Base-by-base conservation (phyloP, 2,329 filamentous ascomycete genomes). In the Madurella mycetomatis region DNA sequence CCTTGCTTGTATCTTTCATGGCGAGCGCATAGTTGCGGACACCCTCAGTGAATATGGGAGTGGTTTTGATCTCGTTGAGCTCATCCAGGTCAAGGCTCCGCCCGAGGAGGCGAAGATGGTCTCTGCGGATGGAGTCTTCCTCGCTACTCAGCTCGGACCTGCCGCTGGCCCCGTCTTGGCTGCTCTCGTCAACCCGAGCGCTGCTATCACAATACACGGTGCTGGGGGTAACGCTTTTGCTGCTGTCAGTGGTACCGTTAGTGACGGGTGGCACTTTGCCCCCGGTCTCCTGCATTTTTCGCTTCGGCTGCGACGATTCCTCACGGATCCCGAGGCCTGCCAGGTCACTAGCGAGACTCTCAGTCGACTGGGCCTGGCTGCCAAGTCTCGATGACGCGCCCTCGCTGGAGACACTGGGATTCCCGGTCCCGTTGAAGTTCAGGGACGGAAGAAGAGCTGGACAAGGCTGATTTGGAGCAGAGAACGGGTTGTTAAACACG, bases 41-140 rank as follows among this genome's bases (percentile, higher is more conserved):
- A 4, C 53, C 43, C 32, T 67, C 63, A 0, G 66, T 69, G 55
- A 71, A 69, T 31, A 71, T 59, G 0, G 69, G 69, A 1, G 67
- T 60, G 0, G 63, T 62, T 17, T 47, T 57, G 40, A 69, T 61
- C 42, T 70, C 68, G 41, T 64, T 59, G 13, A 67, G 46, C 13
- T 67, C 65, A n/a, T 64, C 58, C 13, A 56, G 19, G 30, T 57
- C 60, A 2, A 49, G 53, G 2, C 51, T 31, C 2, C 49, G 60
- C 40, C 60, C 31, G 4, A 68, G 58, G 2, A 65, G 58, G 12
- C 42, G 19, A 11, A 64, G 46, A 41, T 64, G 60, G 2, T 25
- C 11, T 3, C 43, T 32, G 32, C 54, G 46, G 4, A 49, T 11
- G 5, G 41, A 9, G 12, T 47, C 41, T 13, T 60, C 56, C 12